Percentiles rank a stretch among this genome's conserved stretches.
Conservation (phyloP, 108 stramenopile genomes). For the Nitzschia palea region DNA sequence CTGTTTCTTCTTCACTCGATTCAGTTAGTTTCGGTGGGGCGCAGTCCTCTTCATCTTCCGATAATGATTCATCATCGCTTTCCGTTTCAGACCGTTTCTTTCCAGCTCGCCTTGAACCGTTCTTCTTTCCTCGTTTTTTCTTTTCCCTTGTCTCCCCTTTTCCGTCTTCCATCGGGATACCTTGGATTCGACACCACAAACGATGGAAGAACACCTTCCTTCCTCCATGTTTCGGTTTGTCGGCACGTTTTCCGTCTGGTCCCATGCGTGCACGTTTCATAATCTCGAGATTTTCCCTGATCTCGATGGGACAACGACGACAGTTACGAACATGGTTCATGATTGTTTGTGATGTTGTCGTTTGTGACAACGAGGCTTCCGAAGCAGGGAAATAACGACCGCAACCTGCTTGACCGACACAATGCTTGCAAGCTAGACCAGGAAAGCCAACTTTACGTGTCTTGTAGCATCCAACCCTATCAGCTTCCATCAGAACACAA, state of each 20-base stretch:
- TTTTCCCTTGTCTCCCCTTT: slow-evolving; percentile 36
- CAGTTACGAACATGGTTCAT: slow-evolving; percentile 88
- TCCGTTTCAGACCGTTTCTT: slow-evolving; percentile 29
- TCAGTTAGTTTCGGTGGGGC: slow-evolving; percentile 21
- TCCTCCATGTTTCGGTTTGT: slow-evolving; percentile 87
- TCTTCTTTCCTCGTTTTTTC: slow-evolving; percentile 42
- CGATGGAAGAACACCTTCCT: slow-evolving; percentile 90
- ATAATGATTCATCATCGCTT: slow-evolving; percentile 27
- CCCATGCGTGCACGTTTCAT: slow-evolving; percentile 80
- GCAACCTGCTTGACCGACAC: slow-evolving; percentile 84
- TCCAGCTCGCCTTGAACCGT: slow-evolving; percentile 20
- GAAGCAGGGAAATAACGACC: slow-evolving; percentile 87
- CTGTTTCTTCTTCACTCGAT: slow-evolving; percentile 41
- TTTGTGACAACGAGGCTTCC: slow-evolving; percentile 86
- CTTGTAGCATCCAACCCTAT: slow-evolving; percentile 73
- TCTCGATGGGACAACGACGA: slow-evolving; percentile 77
- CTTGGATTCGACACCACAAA: slow-evolving; percentile 86
- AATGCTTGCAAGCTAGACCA: slow-evolving; percentile 84
- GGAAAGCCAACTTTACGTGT: slow-evolving; percentile 77
- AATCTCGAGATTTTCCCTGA: slow-evolving; percentile 79
- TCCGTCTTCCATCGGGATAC: slow-evolving; percentile 54
- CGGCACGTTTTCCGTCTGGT: slow-evolving; percentile 60
- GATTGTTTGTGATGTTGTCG: slow-evolving; percentile 85
- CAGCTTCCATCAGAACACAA: slow-evolving; percentile 69
- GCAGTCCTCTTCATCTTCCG: slow-evolving; percentile 37